Conservation (phyloP, 1,284 basidiomycete genomes). For the Volvariella volvacea region DNA sequence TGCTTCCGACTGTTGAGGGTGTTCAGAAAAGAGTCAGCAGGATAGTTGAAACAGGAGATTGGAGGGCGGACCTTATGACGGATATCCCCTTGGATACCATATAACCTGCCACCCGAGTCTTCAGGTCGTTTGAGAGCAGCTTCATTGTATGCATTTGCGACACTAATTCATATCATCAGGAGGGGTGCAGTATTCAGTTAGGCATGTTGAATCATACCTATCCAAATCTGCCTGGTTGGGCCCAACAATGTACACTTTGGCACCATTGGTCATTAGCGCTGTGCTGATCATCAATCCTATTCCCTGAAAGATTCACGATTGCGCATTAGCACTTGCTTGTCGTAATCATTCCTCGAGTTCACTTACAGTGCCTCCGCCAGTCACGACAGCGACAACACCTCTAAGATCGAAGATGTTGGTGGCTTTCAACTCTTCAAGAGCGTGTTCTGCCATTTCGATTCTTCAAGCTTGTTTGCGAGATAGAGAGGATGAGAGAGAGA, state of each 20-base stretch:
- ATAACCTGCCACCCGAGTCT: conserved; percentile 27
- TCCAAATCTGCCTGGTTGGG: conserved; percentile 37
- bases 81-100: conserved; percentile 38
- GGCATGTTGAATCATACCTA: conserved; percentile 13
- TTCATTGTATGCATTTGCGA: conserved; percentile 31
- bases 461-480: too few relatives aligned
- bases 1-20: conserved; percentile 40
- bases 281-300: conserved; percentile 43
- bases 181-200: too few relatives aligned
- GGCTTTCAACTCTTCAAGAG: conserved; percentile 29
- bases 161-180: conserved; percentile 15
- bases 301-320: conserved; percentile 28
- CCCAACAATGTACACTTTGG: conserved; percentile 42
- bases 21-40: background rate
- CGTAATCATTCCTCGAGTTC: background rate
- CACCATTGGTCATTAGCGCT: conserved; percentile 41
- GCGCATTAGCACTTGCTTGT: too few relatives aligned
- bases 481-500: too few relatives aligned
- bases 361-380: conserved; percentile 37
- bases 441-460: conserved; percentile 34
- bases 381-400: conserved; percentile 41
- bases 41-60: background rate
- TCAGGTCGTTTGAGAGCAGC: conserved; percentile 20
- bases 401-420: conserved; percentile 35
- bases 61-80: conserved; percentile 30